Conservation (phyloP, 108 stramenopile species). For the Conticribra weissflogii region DNA sequence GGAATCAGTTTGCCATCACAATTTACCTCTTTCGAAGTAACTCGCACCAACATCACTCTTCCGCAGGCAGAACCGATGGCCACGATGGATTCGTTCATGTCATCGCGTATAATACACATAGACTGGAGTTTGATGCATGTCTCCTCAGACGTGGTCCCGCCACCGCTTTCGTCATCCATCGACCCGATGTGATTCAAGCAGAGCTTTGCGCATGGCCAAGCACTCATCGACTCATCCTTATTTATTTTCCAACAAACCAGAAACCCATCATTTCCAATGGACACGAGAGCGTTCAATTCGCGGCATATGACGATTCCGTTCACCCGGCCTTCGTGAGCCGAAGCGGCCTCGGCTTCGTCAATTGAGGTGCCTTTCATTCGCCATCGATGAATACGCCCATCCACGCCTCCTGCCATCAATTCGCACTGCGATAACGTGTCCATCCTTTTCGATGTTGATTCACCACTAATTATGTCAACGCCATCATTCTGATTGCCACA, state of each 20-base stretch:
- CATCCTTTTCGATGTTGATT: too few relatives aligned
- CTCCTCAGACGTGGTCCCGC: neutral
- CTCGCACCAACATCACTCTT: constrained; percentile 3
- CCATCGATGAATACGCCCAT: constrained; percentile 61
- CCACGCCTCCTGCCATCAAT: constrained; percentile 55
- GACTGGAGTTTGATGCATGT: constrained; percentile 8
- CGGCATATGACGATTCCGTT: constrained; percentile 45
- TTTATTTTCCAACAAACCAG: constrained; percentile 15
- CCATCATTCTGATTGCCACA: too few relatives aligned
- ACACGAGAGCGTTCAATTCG: constrained; percentile 20
- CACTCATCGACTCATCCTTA: constrained; percentile 4
- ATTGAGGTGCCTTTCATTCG: constrained; percentile 7
- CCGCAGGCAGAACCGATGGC: constrained; percentile 17
- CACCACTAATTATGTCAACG: too few relatives aligned
- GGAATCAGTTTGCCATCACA: too few relatives aligned
- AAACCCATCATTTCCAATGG: constrained; percentile 53
- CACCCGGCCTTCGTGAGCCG: constrained; percentile 49
- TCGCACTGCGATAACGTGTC: constrained; percentile 9
- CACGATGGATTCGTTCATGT: neutral
- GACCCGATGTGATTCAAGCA: too few relatives aligned
- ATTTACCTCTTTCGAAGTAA: too few relatives aligned
- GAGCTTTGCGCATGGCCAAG: constrained; percentile 7
- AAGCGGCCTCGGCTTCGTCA: constrained; percentile 12
- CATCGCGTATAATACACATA: constrained; percentile 10
- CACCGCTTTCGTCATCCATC: neutral